Evolutionary conservation across 163 green algal genomes (phyloP), one percentile per base, ranked within the genome.

Genomic region (Chlorella variabilis): DNA sequence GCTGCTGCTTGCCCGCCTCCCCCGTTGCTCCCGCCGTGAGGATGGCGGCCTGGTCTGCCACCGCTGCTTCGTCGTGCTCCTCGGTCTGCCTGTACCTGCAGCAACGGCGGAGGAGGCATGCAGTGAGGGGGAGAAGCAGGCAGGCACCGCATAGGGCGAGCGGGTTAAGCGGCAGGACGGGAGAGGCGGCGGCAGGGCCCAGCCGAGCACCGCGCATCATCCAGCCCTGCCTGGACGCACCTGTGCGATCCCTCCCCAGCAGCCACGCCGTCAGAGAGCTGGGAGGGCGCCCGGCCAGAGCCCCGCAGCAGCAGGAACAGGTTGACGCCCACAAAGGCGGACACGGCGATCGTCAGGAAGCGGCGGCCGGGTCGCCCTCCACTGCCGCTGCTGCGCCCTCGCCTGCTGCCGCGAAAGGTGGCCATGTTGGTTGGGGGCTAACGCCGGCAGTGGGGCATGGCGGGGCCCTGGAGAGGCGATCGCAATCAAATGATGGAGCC

Each of bases 41-140:
- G 6, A 7, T 38, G 7, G 59, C 18, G 4, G 59, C 59, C 17
- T 39, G n/a, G 59, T 67, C 59, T 17, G 27, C 29, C n/a, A n/a
- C 41, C 38, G 23, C 66, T 9, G 38, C 36, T 34, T 18, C 39
- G 67, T 27, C 15, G 45, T 4, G 59, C 70, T 6, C 31, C n/a
- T 80, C 73, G 0, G 56, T 80, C 27, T 80, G 73, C 3, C 56
- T 39, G 38, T 80, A 80, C 54, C 73, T 80, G 73, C 38, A 25
- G 6, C 33, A 21, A 8, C 3, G 23, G 11, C 2, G 36, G 4
- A 58, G 38, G 38, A 25, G 33, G 23, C 15, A 15, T 11, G 15
- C 45, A 11, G 15, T 54, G 45, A n/a, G n/a, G n/a, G n/a, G n/a
- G n/a, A n/a, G n/a, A n/a, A n/a, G n/a, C n/a, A n/a, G n/a, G n/a